phyloP scores from a whole-genome alignment of 2,329 filamentous ascomycete genomes.

The Hypocrella siamensis region DNA sequence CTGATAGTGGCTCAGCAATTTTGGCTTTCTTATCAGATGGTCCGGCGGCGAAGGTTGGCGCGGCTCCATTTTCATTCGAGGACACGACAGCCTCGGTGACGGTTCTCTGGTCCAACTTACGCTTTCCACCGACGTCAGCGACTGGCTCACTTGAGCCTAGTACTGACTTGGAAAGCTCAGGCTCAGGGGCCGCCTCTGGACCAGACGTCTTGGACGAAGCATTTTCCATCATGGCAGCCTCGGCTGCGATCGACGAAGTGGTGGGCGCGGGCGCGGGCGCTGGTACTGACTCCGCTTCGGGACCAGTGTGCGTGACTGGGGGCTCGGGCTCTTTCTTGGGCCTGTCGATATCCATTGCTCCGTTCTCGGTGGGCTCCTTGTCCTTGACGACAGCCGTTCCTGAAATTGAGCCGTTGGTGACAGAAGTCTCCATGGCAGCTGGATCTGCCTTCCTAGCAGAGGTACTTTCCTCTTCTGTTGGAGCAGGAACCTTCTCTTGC shows the following conservation, averaged over 20 bases:
- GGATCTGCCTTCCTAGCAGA: too few species aligned
- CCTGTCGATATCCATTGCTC: not conserved
- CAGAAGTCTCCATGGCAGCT: too few species aligned
- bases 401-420: too few species aligned
- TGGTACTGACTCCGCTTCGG: conserved; percentile 2
- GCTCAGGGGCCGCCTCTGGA: too few species aligned
- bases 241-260: not conserved
- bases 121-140: conserved; percentile 18
- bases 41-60: too few species aligned
- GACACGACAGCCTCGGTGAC: conserved; percentile 7
- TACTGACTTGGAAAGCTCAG: too few species aligned
- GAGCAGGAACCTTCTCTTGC: conserved; percentile 1
- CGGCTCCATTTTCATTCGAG: conserved; percentile 9
- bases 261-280: conserved; percentile 4
- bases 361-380: not conserved
- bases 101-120: conserved; percentile 21
- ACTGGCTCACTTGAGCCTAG: conserved; percentile 7
- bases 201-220: too few species aligned
- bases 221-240: conserved; percentile 6
- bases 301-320: conserved; percentile 3
- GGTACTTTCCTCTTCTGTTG: not conserved
- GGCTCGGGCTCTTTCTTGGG: conserved; percentile 1
- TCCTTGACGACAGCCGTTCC: too few species aligned
- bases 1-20: not conserved
- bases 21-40: not conserved